Evolutionary conservation across 2,329 filamentous ascomycete genomes (phyloP), one percentile per base, ranked within the genome.

Genomic region (Eutypella sp.): DNA sequence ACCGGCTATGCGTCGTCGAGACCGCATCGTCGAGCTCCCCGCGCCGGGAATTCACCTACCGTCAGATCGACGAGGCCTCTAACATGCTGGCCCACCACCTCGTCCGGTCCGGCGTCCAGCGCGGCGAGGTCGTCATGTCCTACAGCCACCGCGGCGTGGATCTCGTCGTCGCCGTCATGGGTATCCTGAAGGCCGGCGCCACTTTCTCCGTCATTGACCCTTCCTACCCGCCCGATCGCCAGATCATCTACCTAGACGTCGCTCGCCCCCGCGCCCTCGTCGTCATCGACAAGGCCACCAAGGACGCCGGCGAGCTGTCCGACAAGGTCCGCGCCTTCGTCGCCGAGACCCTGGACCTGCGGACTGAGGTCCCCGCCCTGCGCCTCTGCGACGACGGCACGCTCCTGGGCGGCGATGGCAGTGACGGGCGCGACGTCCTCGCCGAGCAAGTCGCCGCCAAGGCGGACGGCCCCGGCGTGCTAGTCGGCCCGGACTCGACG

Each of bases 51-150:
- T 96, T 93, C 67, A 92, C 83, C 20, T 97, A 96, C 66, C 74
- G 74, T 53, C 88, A 95, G 59, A 96, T 97, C 61, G 78, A 90
- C 61, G 86, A 96, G 69, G 84, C 85, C 0, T 86, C 88, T 24
- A 95, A 95, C 63, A 75, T 81, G 16, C 66, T 96, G 6, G 87
- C 89, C 19, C 83, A 95, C 67, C 80, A 95, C 61, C 75, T 96
- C 18, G 78, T 86, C 44, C 74, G 84, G 42, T 76, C 82, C 57
- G 90, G 91, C 47, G 75, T 89, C 52, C 75, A 82, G 48, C 74
- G 82, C 55, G 90, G 89, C 8, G 90, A 97, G 61, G 90, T 96
- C 2, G 89, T 96, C 58, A 95, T 96, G 88, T 87, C 93, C 52
- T 96, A 84, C 62, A 89, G 89, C 46, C 80, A 96, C 67, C 82